A percentile compares a stretch with the other conserved stretches of the same genome.
Conservation (phyloP, 106 monocot genomes). For the Alisma plantagoaquatica region DNA sequence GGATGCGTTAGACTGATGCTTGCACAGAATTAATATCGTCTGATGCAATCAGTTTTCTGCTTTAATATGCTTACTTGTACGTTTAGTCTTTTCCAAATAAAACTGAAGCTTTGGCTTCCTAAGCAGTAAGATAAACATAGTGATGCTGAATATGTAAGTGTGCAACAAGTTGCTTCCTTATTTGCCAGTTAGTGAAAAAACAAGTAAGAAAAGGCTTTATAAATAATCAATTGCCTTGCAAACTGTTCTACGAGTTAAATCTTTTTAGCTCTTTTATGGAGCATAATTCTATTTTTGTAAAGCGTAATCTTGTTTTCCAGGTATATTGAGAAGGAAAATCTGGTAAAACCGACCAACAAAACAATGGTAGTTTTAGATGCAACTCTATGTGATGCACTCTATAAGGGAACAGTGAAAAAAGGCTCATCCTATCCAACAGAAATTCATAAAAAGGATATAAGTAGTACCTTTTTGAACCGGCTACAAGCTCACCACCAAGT, state of each 20-base stretch:
- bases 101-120: no score
- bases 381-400: conserved; percentile 84
- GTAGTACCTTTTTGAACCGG: conserved; percentile 60
- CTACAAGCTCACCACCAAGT: conserved; percentile 83
- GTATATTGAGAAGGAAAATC: conserved; percentile 75
- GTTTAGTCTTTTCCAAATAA: no score
- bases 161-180: no score
- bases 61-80: no score
- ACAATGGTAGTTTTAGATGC: conserved; percentile 73
- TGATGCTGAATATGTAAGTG: no score
- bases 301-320: conserved; percentile 15
- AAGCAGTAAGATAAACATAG: no score
- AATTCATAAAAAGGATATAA: conserved; percentile 93
- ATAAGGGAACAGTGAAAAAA: conserved; percentile 85
- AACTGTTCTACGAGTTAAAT: not conserved
- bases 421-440: conserved; percentile 77
- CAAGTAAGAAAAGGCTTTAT: no score
- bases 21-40: no score
- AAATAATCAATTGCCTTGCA: not conserved
- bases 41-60: no score
- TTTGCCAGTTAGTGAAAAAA: no score
- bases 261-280: no score
- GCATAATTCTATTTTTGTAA: not conserved
- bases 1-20: no score
- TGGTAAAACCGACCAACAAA: conserved; percentile 62